These are phyloP conservation scores for Plantago elongata DNA, from an alignment of 257 asterid genomes.

Conservation along the genomic window DNA sequence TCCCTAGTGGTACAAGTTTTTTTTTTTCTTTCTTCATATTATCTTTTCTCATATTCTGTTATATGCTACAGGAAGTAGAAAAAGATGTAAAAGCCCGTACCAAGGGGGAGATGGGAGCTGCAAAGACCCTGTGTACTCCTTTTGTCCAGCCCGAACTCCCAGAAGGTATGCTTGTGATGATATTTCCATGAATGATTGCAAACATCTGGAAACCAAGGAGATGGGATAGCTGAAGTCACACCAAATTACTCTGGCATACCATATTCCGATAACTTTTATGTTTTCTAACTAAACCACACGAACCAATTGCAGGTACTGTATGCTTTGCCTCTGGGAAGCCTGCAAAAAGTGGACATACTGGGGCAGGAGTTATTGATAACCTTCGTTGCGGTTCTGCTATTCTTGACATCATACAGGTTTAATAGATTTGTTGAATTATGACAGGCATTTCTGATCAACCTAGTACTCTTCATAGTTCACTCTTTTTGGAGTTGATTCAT, in stretches of 20 bases:
- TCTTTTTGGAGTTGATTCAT: too few species aligned
- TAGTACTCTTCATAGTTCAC: too few species aligned
- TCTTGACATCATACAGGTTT: too few species aligned
- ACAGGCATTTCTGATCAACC: too few species aligned
- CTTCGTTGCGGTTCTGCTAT: background rate
- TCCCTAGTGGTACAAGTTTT: too few species aligned
- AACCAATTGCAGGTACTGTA: background rate
- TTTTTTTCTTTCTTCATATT: too few species aligned
- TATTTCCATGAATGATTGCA: background rate
- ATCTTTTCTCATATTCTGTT: conserved; percentile 2
- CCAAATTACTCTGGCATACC: too few species aligned
- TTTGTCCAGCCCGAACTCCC: conserved; percentile 87
- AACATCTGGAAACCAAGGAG: too few species aligned
- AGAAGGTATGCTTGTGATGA: conserved; percentile 42
- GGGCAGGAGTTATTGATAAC: background rate
- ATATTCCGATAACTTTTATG: too few species aligned
- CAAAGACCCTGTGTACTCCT: conserved; percentile 81
- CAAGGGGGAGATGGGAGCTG: conserved; percentile 91
- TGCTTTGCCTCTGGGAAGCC: background rate
- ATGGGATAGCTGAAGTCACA: too few species aligned
- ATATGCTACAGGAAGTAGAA: conserved; percentile 66
- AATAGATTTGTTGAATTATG: too few species aligned
- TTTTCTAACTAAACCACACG: too few species aligned
- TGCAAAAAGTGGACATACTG: background rate
- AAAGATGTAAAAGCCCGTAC: conserved; percentile 81